Evolutionary conservation across 2,329 filamentous ascomycete species (phyloP), one percentile per base, ranked within the genome.

Genomic region (Aspergillus neotritici): DNA sequence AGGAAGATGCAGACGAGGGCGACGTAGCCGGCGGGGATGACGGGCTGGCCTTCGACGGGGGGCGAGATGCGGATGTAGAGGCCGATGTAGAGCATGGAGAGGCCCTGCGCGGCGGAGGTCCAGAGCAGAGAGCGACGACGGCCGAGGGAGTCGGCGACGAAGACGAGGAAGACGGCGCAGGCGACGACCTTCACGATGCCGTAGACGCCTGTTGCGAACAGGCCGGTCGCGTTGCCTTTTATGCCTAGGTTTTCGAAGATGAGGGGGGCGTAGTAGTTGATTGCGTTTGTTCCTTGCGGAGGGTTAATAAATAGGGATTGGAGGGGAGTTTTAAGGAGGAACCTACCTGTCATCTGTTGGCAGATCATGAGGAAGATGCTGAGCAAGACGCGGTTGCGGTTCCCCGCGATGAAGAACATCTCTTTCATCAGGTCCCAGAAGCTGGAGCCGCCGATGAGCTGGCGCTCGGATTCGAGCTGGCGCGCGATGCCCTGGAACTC

Each of bases 1-100:
- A 87, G 70, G 68, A 83, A 88, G 46, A 87, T 84, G 60, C 79
- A 84, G 16, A 83, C 76, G 1, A 87, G 76, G 2, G 84, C 83
- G 21, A 84, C 73, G 55, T 86, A 86, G 21, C 84, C 84, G 2
- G 84, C 82, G 0, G 78, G 69, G 1, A 82, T 78, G 10, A 86
- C 80, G 4, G 71, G 56, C 2, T 68, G 57, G 9, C 75, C 79
- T 3, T 62, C 54, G 2, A 78, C 57, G 0, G 83, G 83, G 0
- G 38, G 60, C 11, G 57, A 53, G 29, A 62, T 62, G 34, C 57
- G 57, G 7, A 85, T 77, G 57, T 86, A 87, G 41, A 85, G 73
- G n/a, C 82, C 84, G 46, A 87, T 79, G 58, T 86, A 81, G 62
- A 80, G 78, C 79, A 87, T 83, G 50, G 77, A 73, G 12, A 74